A percentile compares a stretch with the other conserved stretches of the same genome.
Conservation (phyloP, 106 monocot genomes). For the Dendrobium chrysotoxum region DNA sequence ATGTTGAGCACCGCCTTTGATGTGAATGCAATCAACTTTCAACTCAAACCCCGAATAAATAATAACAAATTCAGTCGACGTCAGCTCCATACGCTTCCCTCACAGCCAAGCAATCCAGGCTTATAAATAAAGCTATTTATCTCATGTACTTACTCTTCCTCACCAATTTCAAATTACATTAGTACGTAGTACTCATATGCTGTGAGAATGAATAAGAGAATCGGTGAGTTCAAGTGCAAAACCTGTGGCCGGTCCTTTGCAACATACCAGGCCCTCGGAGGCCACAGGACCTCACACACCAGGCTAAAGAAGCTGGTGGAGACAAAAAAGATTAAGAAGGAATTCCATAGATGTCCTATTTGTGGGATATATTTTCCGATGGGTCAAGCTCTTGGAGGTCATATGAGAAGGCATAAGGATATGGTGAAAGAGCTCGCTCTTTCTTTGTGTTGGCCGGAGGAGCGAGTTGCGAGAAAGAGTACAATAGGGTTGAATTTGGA, state of each 20-base stretch:
- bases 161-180: too few relatives aligned
- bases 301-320: background rate
- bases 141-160: too few relatives aligned
- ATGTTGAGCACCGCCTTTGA: too few relatives aligned
- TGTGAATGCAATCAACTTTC: too few relatives aligned
- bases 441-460: too few relatives aligned
- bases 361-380: slow-evolving; percentile 21
- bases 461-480: too few relatives aligned
- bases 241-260: slow-evolving; percentile 36
- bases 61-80: too few relatives aligned
- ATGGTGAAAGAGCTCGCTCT: background rate
- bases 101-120: too few relatives aligned
- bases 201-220: background rate
- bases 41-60: too few relatives aligned
- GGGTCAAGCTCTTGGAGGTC: slow-evolving; percentile 34
- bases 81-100: too few relatives aligned
- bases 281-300: slow-evolving; percentile 39
- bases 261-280: slow-evolving; percentile 48
- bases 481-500: background rate
- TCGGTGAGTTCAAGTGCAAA: slow-evolving; percentile 36
- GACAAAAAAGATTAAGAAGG: background rate
- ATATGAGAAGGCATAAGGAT: slow-evolving; percentile 28
- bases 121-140: too few relatives aligned
- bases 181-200: background rate
- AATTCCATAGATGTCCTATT: background rate